Evolutionary conservation across 768 basidiomycete genomes (phyloP).

Genomic region (Gloeopeniophorella convolvens): DNA sequence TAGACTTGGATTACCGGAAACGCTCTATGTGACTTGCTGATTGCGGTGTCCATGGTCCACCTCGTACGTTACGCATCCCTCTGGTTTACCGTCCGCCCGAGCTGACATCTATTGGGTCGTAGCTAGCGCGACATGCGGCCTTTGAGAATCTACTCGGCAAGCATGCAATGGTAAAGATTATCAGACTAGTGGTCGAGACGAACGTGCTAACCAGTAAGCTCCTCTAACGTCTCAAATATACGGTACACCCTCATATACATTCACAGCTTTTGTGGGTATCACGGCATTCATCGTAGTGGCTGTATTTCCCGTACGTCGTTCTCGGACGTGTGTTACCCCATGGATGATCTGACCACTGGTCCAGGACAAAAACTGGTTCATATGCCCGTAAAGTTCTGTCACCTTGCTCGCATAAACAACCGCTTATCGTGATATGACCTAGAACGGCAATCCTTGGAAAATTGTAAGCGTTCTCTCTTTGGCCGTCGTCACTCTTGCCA

Average conservation of each 20-base stretch:
- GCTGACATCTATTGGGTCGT: too few relatives aligned
- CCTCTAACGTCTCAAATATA: too few relatives aligned
- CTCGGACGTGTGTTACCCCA: background rate
- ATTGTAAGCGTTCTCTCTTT: constrained; percentile 1
- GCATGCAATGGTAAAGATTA: constrained; percentile 19
- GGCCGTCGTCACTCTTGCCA: background rate
- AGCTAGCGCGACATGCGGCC: background rate
- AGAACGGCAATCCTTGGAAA: constrained; percentile 13
- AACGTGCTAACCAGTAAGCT: constrained; percentile 5
- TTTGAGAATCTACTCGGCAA: background rate
- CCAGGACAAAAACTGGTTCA: constrained; percentile 4
- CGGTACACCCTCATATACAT: background rate
- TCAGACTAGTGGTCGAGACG: constrained; percentile 19
- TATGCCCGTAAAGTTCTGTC: background rate
- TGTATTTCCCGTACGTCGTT: background rate
- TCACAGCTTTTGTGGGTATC: background rate
- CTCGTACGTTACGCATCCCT: too few relatives aligned
- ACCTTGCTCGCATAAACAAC: background rate
- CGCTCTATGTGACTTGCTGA: constrained; percentile 5
- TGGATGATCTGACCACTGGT: background rate
- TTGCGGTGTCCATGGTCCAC: constrained; percentile 3
- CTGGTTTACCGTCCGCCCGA: too few relatives aligned
- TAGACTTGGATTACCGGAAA: constrained; percentile 11
- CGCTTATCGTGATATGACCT: background rate
- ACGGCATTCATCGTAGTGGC: background rate